Evolutionary conservation across 305 asterid species (phyloP).

Genomic region (Fraxinus albicans): DNA sequence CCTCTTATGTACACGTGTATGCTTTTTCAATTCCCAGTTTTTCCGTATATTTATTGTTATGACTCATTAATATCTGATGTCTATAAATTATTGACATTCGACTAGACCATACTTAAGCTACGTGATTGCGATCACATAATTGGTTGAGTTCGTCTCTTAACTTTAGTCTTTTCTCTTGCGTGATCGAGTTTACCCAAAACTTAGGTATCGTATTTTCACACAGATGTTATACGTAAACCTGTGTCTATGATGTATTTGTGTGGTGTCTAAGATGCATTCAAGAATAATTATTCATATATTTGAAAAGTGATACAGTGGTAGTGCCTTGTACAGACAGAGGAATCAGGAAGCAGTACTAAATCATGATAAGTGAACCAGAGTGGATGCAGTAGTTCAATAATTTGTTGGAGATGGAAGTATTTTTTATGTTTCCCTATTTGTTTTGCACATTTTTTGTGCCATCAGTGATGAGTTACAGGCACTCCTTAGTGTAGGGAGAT

Average conservation of each 20-base stretch:
- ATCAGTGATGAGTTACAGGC: not conserved
- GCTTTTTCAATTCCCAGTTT: not conserved
- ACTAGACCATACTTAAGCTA: not conserved
- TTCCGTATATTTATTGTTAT: not conserved
- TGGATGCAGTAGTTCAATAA: not conserved
- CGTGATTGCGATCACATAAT: not conserved
- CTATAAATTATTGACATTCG: not conserved
- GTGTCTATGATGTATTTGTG: not conserved
- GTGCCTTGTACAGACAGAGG: not conserved
- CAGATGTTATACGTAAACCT: not conserved
- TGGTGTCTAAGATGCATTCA: not conserved
- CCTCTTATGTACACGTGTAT: not conserved
- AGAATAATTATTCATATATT: not conserved
- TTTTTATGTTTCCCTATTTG: not conserved
- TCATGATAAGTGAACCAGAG: not conserved
- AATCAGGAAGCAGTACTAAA: not conserved
- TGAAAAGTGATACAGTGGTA: not conserved
- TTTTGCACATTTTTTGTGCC: not conserved
- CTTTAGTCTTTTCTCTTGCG: not conserved
- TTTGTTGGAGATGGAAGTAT: not conserved
- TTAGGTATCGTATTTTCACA: not conserved
- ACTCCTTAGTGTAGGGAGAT: not conserved
- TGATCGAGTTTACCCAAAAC: not conserved
- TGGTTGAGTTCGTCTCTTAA: not conserved
- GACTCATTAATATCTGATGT: not conserved